Evolutionary conservation across 768 basidiomycete species (phyloP).

Genomic region (Tremella fuciformis): DNA sequence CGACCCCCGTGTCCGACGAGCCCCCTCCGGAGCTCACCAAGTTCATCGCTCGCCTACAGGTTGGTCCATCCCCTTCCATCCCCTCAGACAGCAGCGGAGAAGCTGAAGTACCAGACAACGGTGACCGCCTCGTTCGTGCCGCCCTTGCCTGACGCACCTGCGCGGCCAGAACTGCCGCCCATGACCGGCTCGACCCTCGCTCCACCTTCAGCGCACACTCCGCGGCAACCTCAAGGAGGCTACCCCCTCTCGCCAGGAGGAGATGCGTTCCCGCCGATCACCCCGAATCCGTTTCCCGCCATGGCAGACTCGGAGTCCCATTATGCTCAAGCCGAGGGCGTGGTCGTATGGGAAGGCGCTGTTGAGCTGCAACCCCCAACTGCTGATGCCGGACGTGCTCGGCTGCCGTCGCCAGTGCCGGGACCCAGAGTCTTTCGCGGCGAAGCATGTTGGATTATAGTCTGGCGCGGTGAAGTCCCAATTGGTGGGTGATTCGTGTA

Average conservation of each 20-base stretch:
- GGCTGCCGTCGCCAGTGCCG: neutral
- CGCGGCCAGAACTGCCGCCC: slow-evolving; percentile 3
- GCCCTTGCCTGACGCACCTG: slow-evolving; percentile 20
- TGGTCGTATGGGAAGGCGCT: slow-evolving; percentile 58
- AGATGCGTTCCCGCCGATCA: slow-evolving; percentile 58
- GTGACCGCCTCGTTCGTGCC: slow-evolving; percentile 70
- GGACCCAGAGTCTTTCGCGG: slow-evolving; percentile 66
- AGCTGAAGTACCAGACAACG: slow-evolving; percentile 59
- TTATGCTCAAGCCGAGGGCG: slow-evolving; percentile 76
- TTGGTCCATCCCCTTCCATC: slow-evolving; percentile 2
- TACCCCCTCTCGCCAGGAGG: neutral
- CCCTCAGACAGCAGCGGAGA: neutral
- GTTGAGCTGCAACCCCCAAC: slow-evolving; percentile 18
- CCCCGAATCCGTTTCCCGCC: slow-evolving; percentile 77
- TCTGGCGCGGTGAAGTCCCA: slow-evolving; percentile 72
- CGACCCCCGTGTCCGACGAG: slow-evolving; percentile 8
- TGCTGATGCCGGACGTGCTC: neutral
- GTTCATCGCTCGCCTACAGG: slow-evolving; percentile 24
- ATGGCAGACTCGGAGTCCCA: slow-evolving; percentile 69
- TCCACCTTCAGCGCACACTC: slow-evolving; percentile 8
- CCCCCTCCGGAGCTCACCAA: slow-evolving; percentile 24
- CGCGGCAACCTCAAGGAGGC: slow-evolving; percentile 51
- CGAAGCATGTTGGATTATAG: slow-evolving; percentile 67
- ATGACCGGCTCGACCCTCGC: slow-evolving; percentile 1
- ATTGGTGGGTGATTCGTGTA: slow-evolving; percentile 62